These are phyloP conservation scores for Phycomyces blakesleeanus DNA, from an alignment of 192 early-diverging fungal genomes.

Conservation along the genomic window DNA sequence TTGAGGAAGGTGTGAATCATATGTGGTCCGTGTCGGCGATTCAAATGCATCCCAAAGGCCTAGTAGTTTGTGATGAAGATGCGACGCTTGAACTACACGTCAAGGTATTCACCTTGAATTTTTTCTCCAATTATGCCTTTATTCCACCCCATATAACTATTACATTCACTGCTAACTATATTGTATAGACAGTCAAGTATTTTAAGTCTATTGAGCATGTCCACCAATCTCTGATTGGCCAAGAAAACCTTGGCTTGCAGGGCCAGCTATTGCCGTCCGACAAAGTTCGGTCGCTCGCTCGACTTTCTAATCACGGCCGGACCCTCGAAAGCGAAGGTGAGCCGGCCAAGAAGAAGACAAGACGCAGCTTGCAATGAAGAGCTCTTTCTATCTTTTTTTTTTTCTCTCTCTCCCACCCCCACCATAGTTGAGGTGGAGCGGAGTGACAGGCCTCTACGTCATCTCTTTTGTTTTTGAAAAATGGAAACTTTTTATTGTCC, in stretches of 20 bases:
- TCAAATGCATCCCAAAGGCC: slow-evolving; percentile 74
- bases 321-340: too few relatives aligned
- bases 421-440: too few relatives aligned
- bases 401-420: too few relatives aligned
- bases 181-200: slow-evolving; percentile 68
- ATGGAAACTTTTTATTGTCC: too few relatives aligned
- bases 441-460: too few relatives aligned
- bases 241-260: slow-evolving; percentile 18
- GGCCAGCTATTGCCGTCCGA: slow-evolving; percentile 9
- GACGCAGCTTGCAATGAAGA: too few relatives aligned
- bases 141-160: too few relatives aligned
- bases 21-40: slow-evolving; percentile 88
- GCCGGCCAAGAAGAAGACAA: too few relatives aligned
- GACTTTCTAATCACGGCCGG: too few relatives aligned
- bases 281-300: not conserved
- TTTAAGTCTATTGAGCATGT: slow-evolving; percentile 87
- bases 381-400: too few relatives aligned
- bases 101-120: slow-evolving; percentile 43
- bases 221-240: slow-evolving; percentile 41
- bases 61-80: slow-evolving; percentile 85
- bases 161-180: not conserved
- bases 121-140: too few relatives aligned
- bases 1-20: slow-evolving; percentile 79
- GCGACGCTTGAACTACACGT: slow-evolving; percentile 83
- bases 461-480: too few relatives aligned